A percentile compares a stretch with the other conserved stretches of the same genome.
Conservation (phyloP, 306 rosid species). For the Hippophae tibetana region DNA sequence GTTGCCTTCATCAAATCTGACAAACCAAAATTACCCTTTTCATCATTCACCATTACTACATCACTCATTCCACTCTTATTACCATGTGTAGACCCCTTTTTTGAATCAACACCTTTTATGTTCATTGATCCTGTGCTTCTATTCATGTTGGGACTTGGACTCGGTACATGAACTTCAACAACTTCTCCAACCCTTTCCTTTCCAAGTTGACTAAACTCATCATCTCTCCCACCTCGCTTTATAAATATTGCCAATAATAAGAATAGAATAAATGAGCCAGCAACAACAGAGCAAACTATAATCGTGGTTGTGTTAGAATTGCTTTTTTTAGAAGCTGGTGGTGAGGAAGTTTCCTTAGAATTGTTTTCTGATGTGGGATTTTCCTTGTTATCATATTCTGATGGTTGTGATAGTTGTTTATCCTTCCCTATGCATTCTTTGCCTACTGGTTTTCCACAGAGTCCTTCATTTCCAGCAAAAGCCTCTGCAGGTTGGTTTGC, state of each 20-base stretch:
- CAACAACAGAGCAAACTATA: conserved; percentile 12
- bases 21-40: conserved; percentile 54
- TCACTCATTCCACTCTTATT: conserved; percentile 35
- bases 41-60: conserved; percentile 53
- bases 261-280: neutral
- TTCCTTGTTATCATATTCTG: neutral
- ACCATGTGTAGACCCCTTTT: conserved; percentile 21
- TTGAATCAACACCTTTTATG: conserved; percentile 20
- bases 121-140: neutral
- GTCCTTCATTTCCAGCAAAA: conserved; percentile 36
- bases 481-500: conserved; percentile 2
- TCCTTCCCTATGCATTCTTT: conserved; percentile 18
- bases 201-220: conserved; percentile 35
- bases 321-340: neutral
- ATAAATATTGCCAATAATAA: neutral
- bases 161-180: conserved; percentile 51
- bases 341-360: neutral
- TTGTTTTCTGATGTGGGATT: too few species aligned
- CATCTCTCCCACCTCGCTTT: conserved; percentile 8
- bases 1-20: conserved; percentile 81
- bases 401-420: neutral
- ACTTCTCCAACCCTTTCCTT: conserved; percentile 23
- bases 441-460: conserved; percentile 57
- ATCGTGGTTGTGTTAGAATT: neutral
- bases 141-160: conserved; percentile 6